Evolutionary conservation across 495 filamentous ascomycete genomes (phyloP).

Genomic region (Friedmanniomyces simplex): DNA sequence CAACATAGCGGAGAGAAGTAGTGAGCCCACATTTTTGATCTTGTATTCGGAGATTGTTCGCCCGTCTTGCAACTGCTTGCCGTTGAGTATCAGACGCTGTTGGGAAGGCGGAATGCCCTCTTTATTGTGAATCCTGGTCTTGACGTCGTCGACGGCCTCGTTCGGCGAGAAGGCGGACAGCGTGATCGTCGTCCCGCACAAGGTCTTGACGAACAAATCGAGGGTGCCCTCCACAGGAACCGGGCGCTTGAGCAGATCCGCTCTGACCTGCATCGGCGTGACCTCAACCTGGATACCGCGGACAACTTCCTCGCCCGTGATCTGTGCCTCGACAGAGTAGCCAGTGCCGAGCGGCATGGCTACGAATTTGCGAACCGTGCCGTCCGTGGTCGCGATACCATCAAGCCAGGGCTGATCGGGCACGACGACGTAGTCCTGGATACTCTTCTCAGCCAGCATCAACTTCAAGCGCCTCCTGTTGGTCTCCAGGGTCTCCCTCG

Average conservation of each 20-base stretch:
- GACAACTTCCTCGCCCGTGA: conserved; percentile 35
- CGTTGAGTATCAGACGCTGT: conserved; percentile 21
- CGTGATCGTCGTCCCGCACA: conserved; percentile 22
- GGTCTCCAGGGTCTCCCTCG: conserved; percentile 23
- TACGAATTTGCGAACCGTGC: conserved; percentile 35
- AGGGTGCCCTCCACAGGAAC: background rate
- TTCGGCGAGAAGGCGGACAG: background rate
- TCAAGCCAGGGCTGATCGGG: conserved; percentile 41
- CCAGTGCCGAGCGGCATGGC: conserved; percentile 36
- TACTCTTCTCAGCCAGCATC: conserved; percentile 7
- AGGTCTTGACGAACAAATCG: conserved; percentile 23
- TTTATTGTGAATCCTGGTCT: conserved; percentile 11
- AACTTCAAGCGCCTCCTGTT: conserved; percentile 9
- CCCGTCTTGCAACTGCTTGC: conserved; percentile 17
- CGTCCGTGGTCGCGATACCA: conserved; percentile 30
- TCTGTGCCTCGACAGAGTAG: conserved; percentile 41
- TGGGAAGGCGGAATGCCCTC: conserved; percentile 23
- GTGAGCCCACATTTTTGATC: background rate
- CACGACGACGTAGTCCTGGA: conserved; percentile 41
- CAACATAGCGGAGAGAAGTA: background rate
- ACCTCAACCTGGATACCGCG: conserved; percentile 42
- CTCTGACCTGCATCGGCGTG: conserved; percentile 24
- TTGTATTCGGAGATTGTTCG: background rate
- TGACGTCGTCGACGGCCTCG: conserved; percentile 25
- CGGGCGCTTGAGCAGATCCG: background rate